phyloP scores from a whole-genome alignment of 1,284 basidiomycete genomes.

The Lignosus rhinocerotis region DNA sequence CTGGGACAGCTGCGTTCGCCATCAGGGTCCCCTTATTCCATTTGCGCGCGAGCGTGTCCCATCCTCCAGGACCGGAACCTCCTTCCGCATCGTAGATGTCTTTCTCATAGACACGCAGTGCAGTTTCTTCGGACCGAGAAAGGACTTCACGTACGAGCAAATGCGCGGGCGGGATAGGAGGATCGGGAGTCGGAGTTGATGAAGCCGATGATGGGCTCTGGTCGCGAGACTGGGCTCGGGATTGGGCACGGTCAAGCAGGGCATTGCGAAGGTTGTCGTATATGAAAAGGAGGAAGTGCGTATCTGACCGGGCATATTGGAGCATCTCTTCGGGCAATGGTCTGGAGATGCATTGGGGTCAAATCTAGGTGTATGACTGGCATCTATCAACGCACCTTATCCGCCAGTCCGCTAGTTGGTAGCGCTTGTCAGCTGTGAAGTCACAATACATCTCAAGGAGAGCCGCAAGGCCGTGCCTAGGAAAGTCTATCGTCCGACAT shows the following conservation, averaged over 20 bases:
- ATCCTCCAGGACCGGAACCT: constrained; percentile 72
- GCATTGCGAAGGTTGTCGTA: constrained; percentile 93
- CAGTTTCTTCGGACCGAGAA: constrained; percentile 69
- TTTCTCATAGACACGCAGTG: constrained; percentile 65
- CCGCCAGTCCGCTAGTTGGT: constrained; percentile 97
- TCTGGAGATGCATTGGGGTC: constrained; percentile 36
- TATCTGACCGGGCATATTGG: constrained; percentile 92
- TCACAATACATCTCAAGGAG: constrained; percentile 90
- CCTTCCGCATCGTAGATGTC: constrained; percentile 68
- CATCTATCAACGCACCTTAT: constrained; percentile 58
- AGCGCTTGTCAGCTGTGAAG: constrained; percentile 93
- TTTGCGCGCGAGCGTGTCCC: constrained; percentile 76
- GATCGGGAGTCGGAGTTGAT: constrained; percentile 28
- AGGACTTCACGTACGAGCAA: constrained; percentile 59
- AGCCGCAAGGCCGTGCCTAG: constrained; percentile 80
- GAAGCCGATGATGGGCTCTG: constrained; percentile 34
- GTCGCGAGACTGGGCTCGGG: constrained; percentile 36
- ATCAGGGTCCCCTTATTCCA: constrained; percentile 69
- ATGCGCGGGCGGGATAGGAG: constrained; percentile 27
- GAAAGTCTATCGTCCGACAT: constrained; percentile 56
- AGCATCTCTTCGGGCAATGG: constrained; percentile 91
- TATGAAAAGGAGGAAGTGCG: constrained; percentile 91
- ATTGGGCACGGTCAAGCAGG: constrained; percentile 66
- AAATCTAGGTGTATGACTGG: neutral
- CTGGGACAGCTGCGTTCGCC: constrained; percentile 27